Conservation (phyloP, 768 basidiomycete species). For the Boletus rex-veris region DNA sequence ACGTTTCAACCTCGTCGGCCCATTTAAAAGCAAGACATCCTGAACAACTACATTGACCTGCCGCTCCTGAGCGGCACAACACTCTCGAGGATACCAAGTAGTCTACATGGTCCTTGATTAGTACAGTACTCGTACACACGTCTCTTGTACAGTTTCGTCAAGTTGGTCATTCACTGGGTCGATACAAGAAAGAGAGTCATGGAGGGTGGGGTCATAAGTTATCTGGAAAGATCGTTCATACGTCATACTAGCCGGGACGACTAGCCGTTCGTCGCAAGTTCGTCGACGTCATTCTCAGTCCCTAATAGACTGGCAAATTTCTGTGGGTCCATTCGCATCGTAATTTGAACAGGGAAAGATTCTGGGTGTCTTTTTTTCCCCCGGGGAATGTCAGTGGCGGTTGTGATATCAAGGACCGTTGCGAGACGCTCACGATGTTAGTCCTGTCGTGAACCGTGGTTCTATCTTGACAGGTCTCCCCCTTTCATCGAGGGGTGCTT, state of each 20-base stretch:
- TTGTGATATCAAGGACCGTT: not conserved
- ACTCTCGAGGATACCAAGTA: not conserved
- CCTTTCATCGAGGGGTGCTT: slow-evolving; percentile 1
- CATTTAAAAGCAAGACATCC: not conserved
- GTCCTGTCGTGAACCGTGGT: slow-evolving; percentile 1
- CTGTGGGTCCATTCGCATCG: not conserved
- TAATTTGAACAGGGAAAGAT: not conserved
- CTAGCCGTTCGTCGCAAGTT: not conserved
- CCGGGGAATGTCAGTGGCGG: not conserved
- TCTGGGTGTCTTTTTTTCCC: not conserved
- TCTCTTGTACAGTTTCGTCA: not conserved
- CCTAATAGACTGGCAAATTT: not conserved
- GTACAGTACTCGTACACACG: not conserved
- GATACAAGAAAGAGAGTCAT: not conserved
- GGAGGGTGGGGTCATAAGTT: not conserved
- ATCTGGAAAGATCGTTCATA: no score
- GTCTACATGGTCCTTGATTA: not conserved
- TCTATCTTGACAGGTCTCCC: not conserved
- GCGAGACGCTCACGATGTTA: slow-evolving; percentile 2
- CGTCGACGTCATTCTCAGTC: not conserved
- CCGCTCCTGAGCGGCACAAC: not conserved
- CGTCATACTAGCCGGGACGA: not conserved
- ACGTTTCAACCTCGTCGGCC: no score
- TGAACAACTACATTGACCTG: not conserved
- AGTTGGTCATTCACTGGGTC: not conserved